These are phyloP conservation scores for Hymenoscyphus fructigenus DNA, from an alignment of 2,329 filamentous ascomycete genomes.

Conservation along the genomic window DNA sequence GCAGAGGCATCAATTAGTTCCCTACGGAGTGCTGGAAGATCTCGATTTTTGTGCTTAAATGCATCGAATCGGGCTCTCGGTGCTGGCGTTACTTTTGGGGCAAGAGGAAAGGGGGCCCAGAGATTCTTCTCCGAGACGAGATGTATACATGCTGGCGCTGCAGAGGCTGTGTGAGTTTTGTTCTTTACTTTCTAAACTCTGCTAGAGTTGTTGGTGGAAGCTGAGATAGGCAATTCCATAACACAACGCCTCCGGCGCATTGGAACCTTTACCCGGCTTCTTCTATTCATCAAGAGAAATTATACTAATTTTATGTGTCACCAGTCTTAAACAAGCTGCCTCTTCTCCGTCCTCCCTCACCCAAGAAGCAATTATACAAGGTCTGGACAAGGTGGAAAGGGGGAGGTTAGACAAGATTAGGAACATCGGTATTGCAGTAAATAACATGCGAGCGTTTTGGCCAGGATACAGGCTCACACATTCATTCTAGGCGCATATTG, in stretches of 20 bases:
- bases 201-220: neutral
- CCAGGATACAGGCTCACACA: slow-evolving; percentile 4
- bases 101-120: slow-evolving; percentile 22
- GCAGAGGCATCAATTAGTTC: slow-evolving; percentile 27
- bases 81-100: slow-evolving; percentile 15
- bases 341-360: slow-evolving; percentile 29
- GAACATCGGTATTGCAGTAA: slow-evolving; percentile 96
- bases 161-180: slow-evolving; percentile 34
- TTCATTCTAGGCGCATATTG: slow-evolving; percentile 77
- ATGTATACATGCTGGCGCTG: slow-evolving; percentile 27
- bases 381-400: slow-evolving; percentile 63
- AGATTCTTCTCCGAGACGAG: slow-evolving; percentile 35
- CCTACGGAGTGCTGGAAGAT: slow-evolving; percentile 24
- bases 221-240: neutral
- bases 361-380: slow-evolving; percentile 32
- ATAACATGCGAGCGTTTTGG: slow-evolving; percentile 29
- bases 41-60: slow-evolving; percentile 35
- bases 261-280: neutral
- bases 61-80: slow-evolving; percentile 24
- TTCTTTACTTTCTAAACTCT: neutral
- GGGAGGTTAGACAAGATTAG: slow-evolving; percentile 77
- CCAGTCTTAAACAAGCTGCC: slow-evolving; percentile 33
- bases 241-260: neutral
- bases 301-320: slow-evolving; percentile 10
- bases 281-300: neutral